Evolutionary conservation across 345 rosid genomes (phyloP).

Genomic region (Sonneratia caseolaris): DNA sequence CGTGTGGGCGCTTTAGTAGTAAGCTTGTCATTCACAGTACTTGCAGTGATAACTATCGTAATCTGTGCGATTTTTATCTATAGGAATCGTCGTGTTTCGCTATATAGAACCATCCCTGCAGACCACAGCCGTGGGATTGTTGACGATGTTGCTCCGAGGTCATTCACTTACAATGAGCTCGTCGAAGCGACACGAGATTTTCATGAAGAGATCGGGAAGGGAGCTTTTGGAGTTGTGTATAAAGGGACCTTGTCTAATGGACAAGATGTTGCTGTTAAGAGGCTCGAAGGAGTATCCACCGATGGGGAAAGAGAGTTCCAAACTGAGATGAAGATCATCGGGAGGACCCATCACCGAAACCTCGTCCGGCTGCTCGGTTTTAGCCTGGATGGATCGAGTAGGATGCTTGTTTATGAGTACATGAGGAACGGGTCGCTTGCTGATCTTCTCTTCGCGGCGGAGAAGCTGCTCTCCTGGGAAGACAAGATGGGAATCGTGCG

Average conservation of each 20-base stretch:
- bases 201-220: too few relatives aligned
- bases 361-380: too few relatives aligned
- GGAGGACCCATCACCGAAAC: too few relatives aligned
- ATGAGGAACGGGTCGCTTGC: slow-evolving; percentile 26
- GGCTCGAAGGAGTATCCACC: too few relatives aligned
- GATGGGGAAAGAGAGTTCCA: too few relatives aligned
- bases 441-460: slow-evolving; percentile 14
- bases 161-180: too few relatives aligned
- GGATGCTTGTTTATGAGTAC: slow-evolving; percentile 21
- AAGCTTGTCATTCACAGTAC: background rate
- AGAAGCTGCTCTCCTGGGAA: slow-evolving; percentile 8
- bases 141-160: too few relatives aligned
- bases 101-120: background rate
- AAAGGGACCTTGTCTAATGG: too few relatives aligned
- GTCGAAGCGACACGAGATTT: too few relatives aligned
- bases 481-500: slow-evolving; percentile 17
- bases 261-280: too few relatives aligned
- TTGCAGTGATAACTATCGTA: background rate
- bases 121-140: background rate
- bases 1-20: background rate
- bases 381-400: slow-evolving; percentile 14
- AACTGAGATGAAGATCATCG: too few relatives aligned
- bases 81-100: slow-evolving; percentile 2
- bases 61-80: background rate
- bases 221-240: too few relatives aligned